Conservation (phyloP, 2,329 filamentous ascomycete genomes). For the Emergomyces africanus region DNA sequence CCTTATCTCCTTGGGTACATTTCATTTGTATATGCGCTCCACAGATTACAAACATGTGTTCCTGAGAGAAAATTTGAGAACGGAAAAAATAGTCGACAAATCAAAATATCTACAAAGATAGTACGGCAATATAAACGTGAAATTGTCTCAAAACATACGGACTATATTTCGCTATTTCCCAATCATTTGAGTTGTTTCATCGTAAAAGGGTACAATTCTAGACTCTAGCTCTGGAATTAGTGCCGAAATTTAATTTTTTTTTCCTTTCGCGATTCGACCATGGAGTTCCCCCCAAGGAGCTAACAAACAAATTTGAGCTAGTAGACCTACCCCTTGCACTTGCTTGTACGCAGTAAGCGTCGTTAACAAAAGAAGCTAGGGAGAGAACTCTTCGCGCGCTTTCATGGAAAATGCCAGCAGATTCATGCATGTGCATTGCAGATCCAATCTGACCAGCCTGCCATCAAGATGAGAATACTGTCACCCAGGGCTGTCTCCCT, state of each 20-base stretch:
- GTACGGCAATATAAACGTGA: neutral
- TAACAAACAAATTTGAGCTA: no score
- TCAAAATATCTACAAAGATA: neutral
- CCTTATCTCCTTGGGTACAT: neutral
- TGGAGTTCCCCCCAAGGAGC: no score
- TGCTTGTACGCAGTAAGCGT: no score
- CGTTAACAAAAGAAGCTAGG: no score
- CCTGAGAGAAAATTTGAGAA: neutral
- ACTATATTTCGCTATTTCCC: neutral
- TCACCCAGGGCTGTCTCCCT: neutral
- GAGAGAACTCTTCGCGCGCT: no score
- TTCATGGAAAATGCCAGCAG: no score
- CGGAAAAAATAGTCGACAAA: neutral
- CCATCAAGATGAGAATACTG: neutral
- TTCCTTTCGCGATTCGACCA: no score
- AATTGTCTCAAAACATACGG: neutral
- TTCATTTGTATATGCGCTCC: neutral
- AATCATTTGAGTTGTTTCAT: neutral
- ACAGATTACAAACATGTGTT: neutral
- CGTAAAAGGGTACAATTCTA: no score
- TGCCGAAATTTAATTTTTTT: neutral
- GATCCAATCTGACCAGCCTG: neutral
- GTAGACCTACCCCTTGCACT: neutral
- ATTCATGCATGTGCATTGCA: neutral
- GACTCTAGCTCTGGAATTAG: neutral